Evolutionary conservation across 2,329 filamentous ascomycete genomes (phyloP).

Genomic region (Aspergillus thermomutatus): DNA sequence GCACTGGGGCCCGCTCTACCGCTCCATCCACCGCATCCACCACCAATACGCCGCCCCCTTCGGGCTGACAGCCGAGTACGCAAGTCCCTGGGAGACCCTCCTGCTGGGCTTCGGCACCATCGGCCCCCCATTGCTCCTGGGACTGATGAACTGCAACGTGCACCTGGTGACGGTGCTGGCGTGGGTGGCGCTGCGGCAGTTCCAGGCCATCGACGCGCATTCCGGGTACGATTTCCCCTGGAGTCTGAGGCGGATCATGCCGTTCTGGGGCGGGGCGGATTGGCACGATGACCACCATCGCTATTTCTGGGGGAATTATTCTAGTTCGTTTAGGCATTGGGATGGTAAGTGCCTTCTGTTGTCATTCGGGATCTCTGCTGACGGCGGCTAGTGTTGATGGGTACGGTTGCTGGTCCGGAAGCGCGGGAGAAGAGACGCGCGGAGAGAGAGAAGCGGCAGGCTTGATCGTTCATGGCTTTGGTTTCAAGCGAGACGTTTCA

Average conservation of each 20-base stretch:
- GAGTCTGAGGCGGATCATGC: conserved; percentile 79
- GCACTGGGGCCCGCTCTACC: conserved; percentile 92
- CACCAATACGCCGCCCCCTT: conserved; percentile 97
- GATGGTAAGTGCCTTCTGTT: conserved; percentile 47
- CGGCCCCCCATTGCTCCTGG: conserved; percentile 74
- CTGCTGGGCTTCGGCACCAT: conserved; percentile 83
- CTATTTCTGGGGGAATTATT: conserved; percentile 95
- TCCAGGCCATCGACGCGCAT: conserved; percentile 96
- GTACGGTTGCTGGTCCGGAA: conserved; percentile 19
- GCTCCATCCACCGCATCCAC: conserved; percentile 94
- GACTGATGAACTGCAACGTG: conserved; percentile 73
- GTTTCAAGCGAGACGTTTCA: no score
- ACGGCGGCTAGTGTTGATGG: conserved; percentile 16
- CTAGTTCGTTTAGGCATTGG: conserved; percentile 97
- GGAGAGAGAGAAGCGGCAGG: neutral
- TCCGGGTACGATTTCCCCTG: conserved; percentile 97
- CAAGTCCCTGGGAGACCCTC: conserved; percentile 93
- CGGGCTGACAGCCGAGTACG: conserved; percentile 91
- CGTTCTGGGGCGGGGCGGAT: conserved; percentile 93
- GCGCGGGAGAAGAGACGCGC: conserved; percentile 12
- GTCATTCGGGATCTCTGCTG: neutral
- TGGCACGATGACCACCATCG: conserved; percentile 96
- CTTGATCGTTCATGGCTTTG: neutral
- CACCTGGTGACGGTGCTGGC: conserved; percentile 95
- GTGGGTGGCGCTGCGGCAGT: conserved; percentile 85